Evolutionary conservation across 2,329 filamentous ascomycete genomes (phyloP).

Genomic region (Xylariaceae sp.): DNA sequence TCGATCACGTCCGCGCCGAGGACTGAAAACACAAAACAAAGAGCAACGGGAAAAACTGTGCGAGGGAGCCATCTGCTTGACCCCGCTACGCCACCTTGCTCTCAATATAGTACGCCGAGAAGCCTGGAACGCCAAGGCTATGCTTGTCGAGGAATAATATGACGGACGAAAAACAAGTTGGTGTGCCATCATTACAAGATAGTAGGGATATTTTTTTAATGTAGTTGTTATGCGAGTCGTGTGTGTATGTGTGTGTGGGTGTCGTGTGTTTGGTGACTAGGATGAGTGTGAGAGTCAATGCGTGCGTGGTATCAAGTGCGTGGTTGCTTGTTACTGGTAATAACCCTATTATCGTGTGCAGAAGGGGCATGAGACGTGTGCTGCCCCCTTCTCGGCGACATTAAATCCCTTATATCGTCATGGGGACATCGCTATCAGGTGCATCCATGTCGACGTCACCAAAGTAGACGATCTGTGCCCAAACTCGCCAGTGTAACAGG

Average conservation of each 20-base stretch:
- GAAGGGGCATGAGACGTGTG: background rate
- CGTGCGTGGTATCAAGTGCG: background rate
- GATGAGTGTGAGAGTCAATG: background rate
- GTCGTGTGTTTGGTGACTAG: background rate
- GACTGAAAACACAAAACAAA: slow-evolving; percentile 6
- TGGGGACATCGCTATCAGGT: slow-evolving; percentile 22
- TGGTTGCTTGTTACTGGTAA: background rate
- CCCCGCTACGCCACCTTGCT: slow-evolving; percentile 1
- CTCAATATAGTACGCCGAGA: background rate
- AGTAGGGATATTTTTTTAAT: slow-evolving; percentile 5
- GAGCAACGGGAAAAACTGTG: background rate
- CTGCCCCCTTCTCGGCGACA: background rate
- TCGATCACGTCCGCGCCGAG: slow-evolving; percentile 11
- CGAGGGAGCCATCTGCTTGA: background rate
- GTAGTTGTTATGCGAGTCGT: background rate
- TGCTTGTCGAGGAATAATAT: slow-evolving; percentile 8
- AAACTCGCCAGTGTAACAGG: slow-evolving; percentile 85
- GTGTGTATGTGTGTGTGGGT: background rate
- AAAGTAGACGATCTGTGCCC: slow-evolving; percentile 68
- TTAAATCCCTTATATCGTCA: slow-evolving; percentile 22
- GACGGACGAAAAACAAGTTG: slow-evolving; percentile 1
- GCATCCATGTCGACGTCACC: slow-evolving; percentile 31
- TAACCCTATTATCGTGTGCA: background rate
- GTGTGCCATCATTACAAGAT: slow-evolving; percentile 13
- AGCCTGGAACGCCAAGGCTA: slow-evolving; percentile 17